Base-by-base conservation (phyloP, 768 basidiomycete species). In the Amyloporia xantha region DNA sequence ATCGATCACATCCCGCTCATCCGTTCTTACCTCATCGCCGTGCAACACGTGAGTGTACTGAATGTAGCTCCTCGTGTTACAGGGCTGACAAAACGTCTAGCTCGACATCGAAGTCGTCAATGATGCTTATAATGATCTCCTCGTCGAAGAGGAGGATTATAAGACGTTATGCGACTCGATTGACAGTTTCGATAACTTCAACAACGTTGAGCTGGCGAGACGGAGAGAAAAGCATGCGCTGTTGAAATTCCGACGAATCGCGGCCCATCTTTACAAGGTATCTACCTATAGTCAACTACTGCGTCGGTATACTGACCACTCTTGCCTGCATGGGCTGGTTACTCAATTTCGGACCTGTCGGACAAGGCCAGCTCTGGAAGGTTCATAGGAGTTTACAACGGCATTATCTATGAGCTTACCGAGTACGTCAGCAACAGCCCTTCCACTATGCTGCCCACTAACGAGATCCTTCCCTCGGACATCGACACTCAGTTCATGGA, bases 121-220 rank as follows among this genome's bases (percentile, higher is more conserved):
- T 61, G 93, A 96, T 56, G 94, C 95, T 6, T 97, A 96, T 72
- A 97, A 98, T 60, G 89, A 92, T 60, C 73, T 99, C n/a, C 76
- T 98, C 37, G 98, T 99, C 51, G 96, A 99, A 66, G 96, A 99
- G 66, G 96, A 99, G 68, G 95, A 99, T 64, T 91, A 94, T 74
- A 92, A 95, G 68, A 97, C 95, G 0, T 79, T 99, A 6, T 87
- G 95, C 7, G 96, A 96, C 66, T 94, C 91, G 9, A 94, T 98
- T 45, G 95, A 98, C 69, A 93, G 93, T 65, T 94, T 96, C 62
- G 93, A 97, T 69, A 97, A 96, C 69, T 99, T 96, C 72, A 90
- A 98, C 68, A 91, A 89, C 58, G 82, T 91, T 51, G 76, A 71
- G 25, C 82, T 99, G 26, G 94, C 95, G 1, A 78, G 79, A 59